phyloP scores from a whole-genome alignment of 371 early-diverging fungal genomes.

The Mucor ambiguus region DNA sequence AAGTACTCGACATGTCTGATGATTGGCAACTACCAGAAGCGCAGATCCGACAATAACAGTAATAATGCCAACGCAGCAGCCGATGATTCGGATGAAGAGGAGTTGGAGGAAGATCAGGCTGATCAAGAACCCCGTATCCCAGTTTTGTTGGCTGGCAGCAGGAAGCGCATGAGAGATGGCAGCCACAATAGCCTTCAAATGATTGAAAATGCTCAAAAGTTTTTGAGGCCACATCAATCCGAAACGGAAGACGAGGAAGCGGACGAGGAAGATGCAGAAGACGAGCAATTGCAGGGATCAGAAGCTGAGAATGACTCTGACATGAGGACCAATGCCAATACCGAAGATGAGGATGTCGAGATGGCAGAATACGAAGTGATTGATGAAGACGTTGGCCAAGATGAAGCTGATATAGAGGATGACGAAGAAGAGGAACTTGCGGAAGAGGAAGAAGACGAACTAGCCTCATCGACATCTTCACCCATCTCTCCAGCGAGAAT shows the following conservation, averaged over 20 bases:
- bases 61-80: neutral
- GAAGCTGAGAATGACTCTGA: neutral
- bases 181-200: constrained; percentile 22
- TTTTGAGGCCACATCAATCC: neutral
- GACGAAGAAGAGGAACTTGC: constrained; percentile 4
- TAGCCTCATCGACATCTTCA: constrained; percentile 37
- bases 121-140: constrained; percentile 14
- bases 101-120: neutral
- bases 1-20: constrained; percentile 44
- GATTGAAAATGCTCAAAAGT: constrained; percentile 20
- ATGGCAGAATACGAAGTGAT: constrained; percentile 19
- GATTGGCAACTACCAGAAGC: constrained; percentile 52
- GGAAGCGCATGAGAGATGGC: constrained; percentile 27
- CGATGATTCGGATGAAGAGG: constrained; percentile 12
- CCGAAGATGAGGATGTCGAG: neutral
- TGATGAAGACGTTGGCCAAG: constrained; percentile 9
- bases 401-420: constrained; percentile 9
- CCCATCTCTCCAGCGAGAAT: constrained; percentile 26
- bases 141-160: constrained; percentile 25
- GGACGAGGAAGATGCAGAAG: constrained; percentile 8
- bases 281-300: neutral
- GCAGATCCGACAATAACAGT: constrained; percentile 17
- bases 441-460: constrained; percentile 37
- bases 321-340: neutral
- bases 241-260: constrained; percentile 15